These are phyloP conservation scores for Alternaria panax DNA, from an alignment of 2,329 filamentous ascomycete genomes.

Conservation along the genomic window DNA sequence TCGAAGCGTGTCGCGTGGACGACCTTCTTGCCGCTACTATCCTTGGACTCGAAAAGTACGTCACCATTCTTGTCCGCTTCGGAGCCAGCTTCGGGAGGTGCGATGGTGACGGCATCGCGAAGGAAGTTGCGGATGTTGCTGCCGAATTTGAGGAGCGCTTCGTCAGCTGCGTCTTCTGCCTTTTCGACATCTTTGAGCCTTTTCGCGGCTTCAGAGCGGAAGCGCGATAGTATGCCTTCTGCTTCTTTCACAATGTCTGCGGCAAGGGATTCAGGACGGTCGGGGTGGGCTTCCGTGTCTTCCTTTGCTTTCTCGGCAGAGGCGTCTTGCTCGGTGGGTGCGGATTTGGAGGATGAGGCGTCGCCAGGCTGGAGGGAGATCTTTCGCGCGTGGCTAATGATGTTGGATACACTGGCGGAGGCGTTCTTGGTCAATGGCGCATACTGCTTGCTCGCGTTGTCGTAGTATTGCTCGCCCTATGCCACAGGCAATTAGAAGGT, in stretches of 20 bases:
- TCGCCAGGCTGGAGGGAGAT: constrained; percentile 64
- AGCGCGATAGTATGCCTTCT: constrained; percentile 74
- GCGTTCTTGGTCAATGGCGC: constrained; percentile 81
- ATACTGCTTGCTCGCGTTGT: constrained; percentile 83
- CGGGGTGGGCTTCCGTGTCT: constrained; percentile 43
- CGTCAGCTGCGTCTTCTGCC: constrained; percentile 95
- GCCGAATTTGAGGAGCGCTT: constrained; percentile 90
- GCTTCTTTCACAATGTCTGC: constrained; percentile 63
- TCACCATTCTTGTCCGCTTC: constrained; percentile 57
- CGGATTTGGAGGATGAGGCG: constrained; percentile 27
- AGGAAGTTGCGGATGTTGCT: constrained; percentile 89
- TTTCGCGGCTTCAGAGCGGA: constrained; percentile 79
- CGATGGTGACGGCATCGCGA: constrained; percentile 86
- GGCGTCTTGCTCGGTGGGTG: constrained; percentile 24
- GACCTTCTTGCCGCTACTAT: constrained; percentile 85
- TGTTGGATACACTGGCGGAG: constrained; percentile 76
- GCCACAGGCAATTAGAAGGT: constrained; percentile 7
- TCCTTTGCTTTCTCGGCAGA: constrained; percentile 18
- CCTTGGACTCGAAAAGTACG: constrained; percentile 92
- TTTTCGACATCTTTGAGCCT: constrained; percentile 87
- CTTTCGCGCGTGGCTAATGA: constrained; percentile 76
- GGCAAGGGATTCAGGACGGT: constrained; percentile 55
- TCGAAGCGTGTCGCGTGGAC: constrained; percentile 95
- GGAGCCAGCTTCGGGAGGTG: constrained; percentile 67
- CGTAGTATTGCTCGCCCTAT: constrained; percentile 85